These are phyloP conservation scores for Eutypa lata DNA, from an alignment of 2,329 filamentous ascomycete species.

Conservation along the genomic window DNA sequence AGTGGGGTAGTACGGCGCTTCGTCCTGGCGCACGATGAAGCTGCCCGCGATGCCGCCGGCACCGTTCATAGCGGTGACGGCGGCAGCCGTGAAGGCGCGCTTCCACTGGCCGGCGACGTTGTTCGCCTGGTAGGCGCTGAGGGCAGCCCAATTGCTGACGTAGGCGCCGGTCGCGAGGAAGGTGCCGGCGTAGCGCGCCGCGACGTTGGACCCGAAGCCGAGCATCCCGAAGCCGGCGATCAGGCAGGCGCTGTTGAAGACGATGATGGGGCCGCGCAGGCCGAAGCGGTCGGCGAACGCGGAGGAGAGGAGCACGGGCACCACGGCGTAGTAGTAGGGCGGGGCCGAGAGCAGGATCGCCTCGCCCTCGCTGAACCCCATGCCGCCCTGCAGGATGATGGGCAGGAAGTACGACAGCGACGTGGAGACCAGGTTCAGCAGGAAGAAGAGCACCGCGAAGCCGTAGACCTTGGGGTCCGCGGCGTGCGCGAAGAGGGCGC, in stretches of 20 bases:
- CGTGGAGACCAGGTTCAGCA: constrained; percentile 65
- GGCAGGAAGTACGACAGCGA: constrained; percentile 64
- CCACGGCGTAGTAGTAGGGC: constrained; percentile 65
- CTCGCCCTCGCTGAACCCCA: constrained; percentile 49
- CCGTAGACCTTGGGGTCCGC: constrained; percentile 61
- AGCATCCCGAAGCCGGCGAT: constrained; percentile 65
- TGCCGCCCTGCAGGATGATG: constrained; percentile 53
- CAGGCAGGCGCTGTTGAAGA: constrained; percentile 61
- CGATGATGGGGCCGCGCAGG: constrained; percentile 60
- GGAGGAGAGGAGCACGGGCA: constrained; percentile 62
- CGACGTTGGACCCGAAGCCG: constrained; percentile 56
- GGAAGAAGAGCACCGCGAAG: constrained; percentile 63
- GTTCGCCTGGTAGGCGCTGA: constrained; percentile 61
- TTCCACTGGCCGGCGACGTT: constrained; percentile 66
- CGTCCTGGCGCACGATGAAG: constrained; percentile 59
- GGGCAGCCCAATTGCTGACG: constrained; percentile 65
- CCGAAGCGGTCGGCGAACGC: constrained; percentile 59
- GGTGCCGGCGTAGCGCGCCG: constrained; percentile 62
- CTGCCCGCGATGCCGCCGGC: constrained; percentile 63
- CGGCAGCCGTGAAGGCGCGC: constrained; percentile 57
- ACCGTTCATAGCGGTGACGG: constrained; percentile 59
- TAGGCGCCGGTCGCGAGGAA: constrained; percentile 67
- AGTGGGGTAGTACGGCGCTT: constrained; percentile 61
- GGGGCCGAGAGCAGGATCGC: constrained; percentile 63
- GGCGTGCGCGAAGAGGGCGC: constrained; percentile 53